A percentile compares a stretch with the other conserved stretches of the same genome.
Conservation (phyloP, 345 rosid genomes). For the Eutrema japonicum region DNA sequence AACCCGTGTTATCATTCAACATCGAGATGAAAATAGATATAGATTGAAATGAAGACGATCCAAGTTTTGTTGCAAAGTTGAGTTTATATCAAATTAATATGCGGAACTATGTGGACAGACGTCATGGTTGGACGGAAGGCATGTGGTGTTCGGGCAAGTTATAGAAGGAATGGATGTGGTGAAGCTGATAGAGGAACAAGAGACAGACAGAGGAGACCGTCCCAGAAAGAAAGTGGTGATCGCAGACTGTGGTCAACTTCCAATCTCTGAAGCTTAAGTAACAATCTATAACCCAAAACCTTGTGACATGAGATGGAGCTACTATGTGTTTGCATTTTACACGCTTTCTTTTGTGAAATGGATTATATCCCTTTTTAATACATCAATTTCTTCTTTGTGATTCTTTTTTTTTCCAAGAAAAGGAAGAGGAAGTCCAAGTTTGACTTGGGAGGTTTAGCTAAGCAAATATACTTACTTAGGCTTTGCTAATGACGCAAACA, state of each 20-base stretch:
- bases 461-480: not conserved
- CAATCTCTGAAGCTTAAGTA: slow-evolving; percentile 56
- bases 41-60: not conserved
- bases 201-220: slow-evolving; percentile 96
- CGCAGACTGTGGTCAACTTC: slow-evolving; percentile 94
- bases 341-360: slow-evolving; percentile 22
- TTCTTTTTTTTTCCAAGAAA: not conserved
- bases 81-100: not conserved
- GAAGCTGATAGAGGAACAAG: slow-evolving; percentile 68
- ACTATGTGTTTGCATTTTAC: slow-evolving; percentile 28
- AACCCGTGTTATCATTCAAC: not conserved
- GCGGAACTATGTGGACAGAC: slow-evolving; percentile 59
- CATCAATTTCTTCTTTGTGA: slow-evolving; percentile 15
- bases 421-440: not conserved
- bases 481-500: not conserved
- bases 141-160: slow-evolving; percentile 97
- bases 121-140: slow-evolving; percentile 92
- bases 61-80: slow-evolving; percentile 1
- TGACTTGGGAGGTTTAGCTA: slow-evolving; percentile 1
- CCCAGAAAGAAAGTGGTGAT: slow-evolving; percentile 83
- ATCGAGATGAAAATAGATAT: not conserved
- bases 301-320: slow-evolving; percentile 16
- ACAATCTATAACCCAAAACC: slow-evolving; percentile 1
- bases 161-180: slow-evolving; percentile 94
- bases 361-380: slow-evolving; percentile 22